Base-by-base conservation (phyloP, 139 green algal genomes). In the Tetraselmis striata region DNA sequence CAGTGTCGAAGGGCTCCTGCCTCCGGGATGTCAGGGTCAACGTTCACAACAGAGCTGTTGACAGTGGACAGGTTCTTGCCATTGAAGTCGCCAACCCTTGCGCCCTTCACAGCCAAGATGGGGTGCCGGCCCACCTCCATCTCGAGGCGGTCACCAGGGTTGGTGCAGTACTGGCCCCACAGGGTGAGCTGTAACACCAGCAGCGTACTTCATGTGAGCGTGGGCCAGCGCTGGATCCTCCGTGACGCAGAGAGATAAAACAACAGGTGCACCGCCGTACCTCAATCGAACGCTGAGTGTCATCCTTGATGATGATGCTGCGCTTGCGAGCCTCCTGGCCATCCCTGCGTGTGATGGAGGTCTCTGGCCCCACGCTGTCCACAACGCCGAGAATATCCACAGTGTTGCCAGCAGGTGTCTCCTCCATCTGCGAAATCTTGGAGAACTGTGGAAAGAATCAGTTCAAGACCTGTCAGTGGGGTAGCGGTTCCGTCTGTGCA, bases 371-470 rank as follows among this genome's bases (percentile, higher is more conserved):
- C 26, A 94, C 89, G 2, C 30, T 86, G 59, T 97, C 88, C n/a
- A 98, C 91, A 31, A 99, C 86, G 28, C 94, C 96, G 1, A 97
- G 83, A 2, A 99, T 83, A 87, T 99, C 97, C 45, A 98, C 82
- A 29, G 96, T 88, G 31, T 32, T 82, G 29, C 89, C 90, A 18
- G 88, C 81, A 1, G 93, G 87, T 22, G 88, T 79, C 79, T 85
- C 81, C 86, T 97, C 91, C 29, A 99, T 77, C 1, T 94, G 85
- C 1, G 76, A 84, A n/a, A 99, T 94, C 25, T 87, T 88, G 24
- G 32, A 78, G 89, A 98, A 98, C 91, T 96, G 18, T 67, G 5
- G 11, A 5, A 67, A 67, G 11, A 67, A 18, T 18, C n/a, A n/a
- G n/a, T n/a, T n/a, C n/a, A n/a, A n/a, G n/a, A n/a, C n/a, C 18